Conservation (phyloP, 2,329 filamentous ascomycete genomes). For the Diaporthe aspalathi region DNA sequence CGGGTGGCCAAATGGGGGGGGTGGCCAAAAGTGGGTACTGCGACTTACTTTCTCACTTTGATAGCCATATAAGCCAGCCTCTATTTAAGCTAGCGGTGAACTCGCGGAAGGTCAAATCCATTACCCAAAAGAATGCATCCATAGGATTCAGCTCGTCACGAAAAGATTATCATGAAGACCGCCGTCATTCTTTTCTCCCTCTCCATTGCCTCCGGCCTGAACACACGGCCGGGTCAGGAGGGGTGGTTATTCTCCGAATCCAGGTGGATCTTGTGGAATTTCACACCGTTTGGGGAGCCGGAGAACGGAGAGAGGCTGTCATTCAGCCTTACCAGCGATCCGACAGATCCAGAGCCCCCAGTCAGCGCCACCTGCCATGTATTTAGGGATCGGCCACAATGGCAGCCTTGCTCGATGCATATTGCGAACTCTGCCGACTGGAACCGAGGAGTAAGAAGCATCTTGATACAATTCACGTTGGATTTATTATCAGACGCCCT, state of each 20-base stretch:
- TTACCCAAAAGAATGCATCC: too few species aligned
- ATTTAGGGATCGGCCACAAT: neutral
- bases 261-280: neutral
- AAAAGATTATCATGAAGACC: neutral
- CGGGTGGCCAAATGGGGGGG: too few species aligned
- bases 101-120: too few species aligned
- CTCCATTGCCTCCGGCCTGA: neutral
- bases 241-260: neutral
- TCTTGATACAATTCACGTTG: too few species aligned
- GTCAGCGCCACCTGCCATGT: neutral
- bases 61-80: too few species aligned
- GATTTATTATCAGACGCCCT: too few species aligned
- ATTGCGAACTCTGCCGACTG: neutral
- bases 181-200: neutral
- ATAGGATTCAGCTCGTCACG: too few species aligned
- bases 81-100: too few species aligned
- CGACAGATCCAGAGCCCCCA: neutral
- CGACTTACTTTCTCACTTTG: too few species aligned
- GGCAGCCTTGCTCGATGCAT: neutral
- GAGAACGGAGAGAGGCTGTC: neutral
- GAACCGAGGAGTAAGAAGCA: neutral
- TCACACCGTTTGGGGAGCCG: neutral
- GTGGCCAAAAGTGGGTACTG: too few species aligned
- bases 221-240: neutral
- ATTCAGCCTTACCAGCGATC: neutral